Conservation (phyloP, 441 rosid genomes). For the Croton setiger region DNA sequence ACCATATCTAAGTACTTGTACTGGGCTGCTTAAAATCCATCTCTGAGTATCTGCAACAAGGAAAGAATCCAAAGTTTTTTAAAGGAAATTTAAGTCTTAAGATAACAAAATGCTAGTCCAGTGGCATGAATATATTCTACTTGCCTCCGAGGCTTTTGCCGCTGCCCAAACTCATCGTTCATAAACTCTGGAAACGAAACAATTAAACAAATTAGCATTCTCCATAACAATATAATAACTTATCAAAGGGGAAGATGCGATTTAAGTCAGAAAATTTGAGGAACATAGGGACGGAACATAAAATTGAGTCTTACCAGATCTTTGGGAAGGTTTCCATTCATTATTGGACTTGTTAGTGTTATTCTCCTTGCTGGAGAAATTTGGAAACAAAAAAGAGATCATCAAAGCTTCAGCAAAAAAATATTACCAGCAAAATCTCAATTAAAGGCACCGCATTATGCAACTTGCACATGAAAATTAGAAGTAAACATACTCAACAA, state of each 20-base stretch:
- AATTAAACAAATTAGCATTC: not conserved
- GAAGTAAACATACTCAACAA: not conserved
- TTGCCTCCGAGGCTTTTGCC: constrained; percentile 78
- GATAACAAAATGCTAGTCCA: not conserved
- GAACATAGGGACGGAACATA: not conserved
- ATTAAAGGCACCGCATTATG: not conserved
- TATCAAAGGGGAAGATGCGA: not conserved
- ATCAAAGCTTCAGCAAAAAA: not conserved
- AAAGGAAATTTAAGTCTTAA: not conserved
- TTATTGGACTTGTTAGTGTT: constrained; percentile 44
- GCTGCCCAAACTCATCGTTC: constrained; percentile 56
- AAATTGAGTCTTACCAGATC: constrained; percentile 48
- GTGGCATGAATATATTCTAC: constrained; percentile 19
- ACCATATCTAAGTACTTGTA: constrained; percentile 36
- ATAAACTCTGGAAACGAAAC: constrained; percentile 39
- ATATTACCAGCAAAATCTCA: not conserved
- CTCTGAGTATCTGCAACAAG: constrained; percentile 62
- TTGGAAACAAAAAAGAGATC: not conserved
- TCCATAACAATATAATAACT: not conserved
- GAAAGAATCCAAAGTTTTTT: constrained; percentile 4
- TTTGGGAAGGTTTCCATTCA: constrained; percentile 57
- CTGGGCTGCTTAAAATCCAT: constrained; percentile 80
- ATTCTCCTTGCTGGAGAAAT: constrained; percentile 62
- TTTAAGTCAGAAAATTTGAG: not conserved
- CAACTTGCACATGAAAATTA: not conserved